phyloP scores from a whole-genome alignment of 768 basidiomycete species.

The Russula virescens region DNA sequence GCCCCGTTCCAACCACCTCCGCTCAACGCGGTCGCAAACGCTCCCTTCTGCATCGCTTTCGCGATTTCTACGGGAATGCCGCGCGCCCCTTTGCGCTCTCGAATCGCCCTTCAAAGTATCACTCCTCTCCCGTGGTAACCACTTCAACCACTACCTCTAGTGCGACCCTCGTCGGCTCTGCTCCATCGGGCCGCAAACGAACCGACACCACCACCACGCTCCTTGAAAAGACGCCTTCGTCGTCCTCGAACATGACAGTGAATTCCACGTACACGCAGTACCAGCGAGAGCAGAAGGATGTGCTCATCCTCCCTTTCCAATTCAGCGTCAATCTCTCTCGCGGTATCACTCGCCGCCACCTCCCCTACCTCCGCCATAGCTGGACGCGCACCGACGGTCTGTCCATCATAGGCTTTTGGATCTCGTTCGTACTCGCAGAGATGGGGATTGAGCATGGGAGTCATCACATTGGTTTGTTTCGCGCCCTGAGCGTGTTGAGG shows the following conservation, averaged over 20 bases:
- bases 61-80: slow-evolving; percentile 41
- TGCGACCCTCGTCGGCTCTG: slow-evolving; percentile 10
- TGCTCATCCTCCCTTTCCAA: slow-evolving; percentile 49
- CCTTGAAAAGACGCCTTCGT: slow-evolving; percentile 6
- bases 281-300: slow-evolving; percentile 9
- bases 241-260: neutral
- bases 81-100: slow-evolving; percentile 50
- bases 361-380: slow-evolving; percentile 88
- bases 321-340: slow-evolving; percentile 51
- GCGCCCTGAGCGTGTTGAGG: slow-evolving; percentile 82
- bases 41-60: slow-evolving; percentile 44
- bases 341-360: slow-evolving; percentile 54
- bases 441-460: slow-evolving; percentile 58
- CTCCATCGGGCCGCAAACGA: neutral
- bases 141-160: slow-evolving; percentile 21
- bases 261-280: neutral
- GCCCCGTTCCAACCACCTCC: slow-evolving; percentile 14
- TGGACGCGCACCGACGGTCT: slow-evolving; percentile 90
- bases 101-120: slow-evolving; percentile 20
- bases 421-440: slow-evolving; percentile 67
- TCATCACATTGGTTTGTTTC: slow-evolving; percentile 79
- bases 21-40: slow-evolving; percentile 40
- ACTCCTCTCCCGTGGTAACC: neutral
- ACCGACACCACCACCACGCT: slow-evolving; percentile 7
- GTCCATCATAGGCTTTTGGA: slow-evolving; percentile 85